phyloP scores from a whole-genome alignment of 768 basidiomycete genomes.

The Termitomyces sp. region DNA sequence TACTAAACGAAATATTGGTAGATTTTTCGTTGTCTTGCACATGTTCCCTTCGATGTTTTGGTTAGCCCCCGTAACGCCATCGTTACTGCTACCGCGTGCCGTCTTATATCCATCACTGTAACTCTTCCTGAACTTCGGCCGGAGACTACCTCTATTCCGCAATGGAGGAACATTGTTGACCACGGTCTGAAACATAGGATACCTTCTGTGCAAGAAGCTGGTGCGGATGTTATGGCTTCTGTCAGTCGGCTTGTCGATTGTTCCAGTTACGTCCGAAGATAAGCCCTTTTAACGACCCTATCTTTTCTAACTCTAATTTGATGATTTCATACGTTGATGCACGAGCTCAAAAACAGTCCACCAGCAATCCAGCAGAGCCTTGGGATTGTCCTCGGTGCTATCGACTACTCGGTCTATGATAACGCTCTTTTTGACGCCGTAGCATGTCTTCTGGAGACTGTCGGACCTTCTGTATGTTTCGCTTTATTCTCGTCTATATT shows the following conservation, averaged over 20 bases:
- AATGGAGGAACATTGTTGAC: slow-evolving; percentile 70
- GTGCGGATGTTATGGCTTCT: slow-evolving; percentile 62
- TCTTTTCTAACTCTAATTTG: slow-evolving; percentile 7
- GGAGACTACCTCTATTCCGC: slow-evolving; percentile 36
- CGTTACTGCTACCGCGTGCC: slow-evolving; percentile 66
- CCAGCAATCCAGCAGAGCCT: slow-evolving; percentile 67
- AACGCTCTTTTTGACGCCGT: slow-evolving; percentile 50
- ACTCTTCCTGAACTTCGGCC: slow-evolving; percentile 49
- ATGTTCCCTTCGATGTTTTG: slow-evolving; percentile 53
- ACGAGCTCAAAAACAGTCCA: slow-evolving; percentile 48
- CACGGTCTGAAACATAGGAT: slow-evolving; percentile 65
- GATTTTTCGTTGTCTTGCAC: slow-evolving; percentile 60
- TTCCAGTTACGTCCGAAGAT: slow-evolving; percentile 64
- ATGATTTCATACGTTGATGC: slow-evolving; percentile 45
- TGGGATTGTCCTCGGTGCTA: slow-evolving; percentile 58
- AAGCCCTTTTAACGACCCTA: slow-evolving; percentile 28
- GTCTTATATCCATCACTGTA: slow-evolving; percentile 59
- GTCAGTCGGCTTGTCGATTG: slow-evolving; percentile 68
- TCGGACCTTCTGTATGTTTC: slow-evolving; percentile 43
- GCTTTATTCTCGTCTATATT: background rate
- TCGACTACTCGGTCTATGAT: slow-evolving; percentile 57
- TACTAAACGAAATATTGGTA: slow-evolving; percentile 21
- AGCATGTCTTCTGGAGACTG: slow-evolving; percentile 52
- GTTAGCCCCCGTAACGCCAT: slow-evolving; percentile 65
- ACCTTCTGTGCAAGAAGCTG: slow-evolving; percentile 65